phyloP scores from a whole-genome alignment of 768 basidiomycete genomes.

The Auriscalpium orientale region DNA sequence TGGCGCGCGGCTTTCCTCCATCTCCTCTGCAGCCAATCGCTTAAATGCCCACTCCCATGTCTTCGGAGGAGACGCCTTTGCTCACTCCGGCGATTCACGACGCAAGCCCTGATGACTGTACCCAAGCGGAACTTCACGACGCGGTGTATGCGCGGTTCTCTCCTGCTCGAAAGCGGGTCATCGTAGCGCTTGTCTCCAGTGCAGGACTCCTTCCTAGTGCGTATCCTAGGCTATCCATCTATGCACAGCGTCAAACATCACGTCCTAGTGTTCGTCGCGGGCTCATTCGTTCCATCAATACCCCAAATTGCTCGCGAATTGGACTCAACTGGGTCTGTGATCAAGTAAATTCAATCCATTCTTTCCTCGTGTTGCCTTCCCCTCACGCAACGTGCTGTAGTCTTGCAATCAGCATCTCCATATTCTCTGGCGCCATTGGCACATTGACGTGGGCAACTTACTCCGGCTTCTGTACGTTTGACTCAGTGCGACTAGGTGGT shows the following conservation, averaged over 20 bases:
- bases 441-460: slow-evolving; percentile 9
- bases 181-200: not conserved
- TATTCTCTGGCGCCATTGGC: slow-evolving; percentile 1
- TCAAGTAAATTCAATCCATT: slow-evolving; percentile 36
- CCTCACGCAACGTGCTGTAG: not conserved
- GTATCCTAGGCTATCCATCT: not conserved
- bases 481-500: not conserved
- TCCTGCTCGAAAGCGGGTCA: not conserved
- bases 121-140: not conserved
- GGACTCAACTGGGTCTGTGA: slow-evolving; percentile 42
- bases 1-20: no score
- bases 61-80: not conserved
- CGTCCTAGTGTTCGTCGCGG: slow-evolving; percentile 54
- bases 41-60: not conserved
- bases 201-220: not conserved
- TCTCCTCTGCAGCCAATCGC: no score
- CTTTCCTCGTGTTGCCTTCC: not conserved
- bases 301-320: slow-evolving; percentile 67
- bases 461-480: not conserved
- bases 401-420: slow-evolving; percentile 7
- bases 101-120: not conserved
- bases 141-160: not conserved
- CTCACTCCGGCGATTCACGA: not conserved
- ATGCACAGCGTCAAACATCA: not conserved
- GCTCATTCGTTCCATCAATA: slow-evolving; percentile 67